Conservation (phyloP, 257 asterid genomes). For the Scutellaria baicalensis region DNA sequence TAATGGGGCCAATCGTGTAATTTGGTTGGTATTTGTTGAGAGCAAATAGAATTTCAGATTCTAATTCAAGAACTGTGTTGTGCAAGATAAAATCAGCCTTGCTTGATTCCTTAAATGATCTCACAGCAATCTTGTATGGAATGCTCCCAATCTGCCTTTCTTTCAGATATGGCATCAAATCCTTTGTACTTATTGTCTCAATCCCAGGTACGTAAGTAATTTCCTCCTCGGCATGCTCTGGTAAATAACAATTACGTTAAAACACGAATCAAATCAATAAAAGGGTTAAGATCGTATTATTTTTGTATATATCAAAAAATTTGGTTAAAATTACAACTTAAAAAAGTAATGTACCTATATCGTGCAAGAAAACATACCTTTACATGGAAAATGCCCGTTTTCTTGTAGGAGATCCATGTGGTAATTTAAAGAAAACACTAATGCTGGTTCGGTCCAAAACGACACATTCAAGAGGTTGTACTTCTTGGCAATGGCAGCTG, state of each 20-base stretch:
- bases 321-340: too few species aligned
- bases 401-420: constrained; percentile 30
- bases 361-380: constrained; percentile 12
- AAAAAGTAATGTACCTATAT: too few species aligned
- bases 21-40: constrained; percentile 27
- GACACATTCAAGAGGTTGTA: constrained; percentile 43
- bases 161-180: constrained; percentile 41
- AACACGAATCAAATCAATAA: too few species aligned
- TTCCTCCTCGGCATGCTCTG: constrained; percentile 40
- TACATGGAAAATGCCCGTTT: constrained; percentile 37
- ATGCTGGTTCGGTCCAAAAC: constrained; percentile 43
- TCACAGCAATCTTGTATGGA: constrained; percentile 15
- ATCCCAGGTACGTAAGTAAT: constrained; percentile 62
- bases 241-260: too few species aligned
- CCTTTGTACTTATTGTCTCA: constrained; percentile 37
- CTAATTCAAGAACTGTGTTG: constrained; percentile 63
- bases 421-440: constrained; percentile 39
- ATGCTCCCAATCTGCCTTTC: constrained; percentile 18
- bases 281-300: too few species aligned
- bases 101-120: constrained; percentile 42
- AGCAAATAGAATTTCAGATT: constrained; percentile 31
- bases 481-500: constrained; percentile 32
- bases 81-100: constrained; percentile 57
- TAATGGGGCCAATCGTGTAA: constrained; percentile 51
- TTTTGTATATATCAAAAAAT: too few species aligned